A percentile compares a stretch with the other conserved stretches of the same genome.
Evolutionary conservation across 2,329 filamentous ascomycete genomes (phyloP).

Genomic region (Incumbomyces lentus): DNA sequence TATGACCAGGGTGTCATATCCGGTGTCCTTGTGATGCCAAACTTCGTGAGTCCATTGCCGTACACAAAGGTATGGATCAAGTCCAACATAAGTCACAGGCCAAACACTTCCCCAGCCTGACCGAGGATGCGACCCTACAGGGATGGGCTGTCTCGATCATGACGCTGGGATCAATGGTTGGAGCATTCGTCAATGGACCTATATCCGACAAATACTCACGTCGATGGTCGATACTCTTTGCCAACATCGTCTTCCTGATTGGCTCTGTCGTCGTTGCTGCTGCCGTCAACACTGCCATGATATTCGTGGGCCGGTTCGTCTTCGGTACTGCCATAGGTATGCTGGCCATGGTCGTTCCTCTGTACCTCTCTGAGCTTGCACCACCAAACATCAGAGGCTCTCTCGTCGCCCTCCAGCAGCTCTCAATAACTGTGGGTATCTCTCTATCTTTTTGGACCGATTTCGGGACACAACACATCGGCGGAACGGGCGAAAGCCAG

Average conservation of each 20-base stretch:
- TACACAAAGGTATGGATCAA: constrained; percentile 3
- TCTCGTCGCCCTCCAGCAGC: constrained; percentile 32
- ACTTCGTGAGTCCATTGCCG: constrained; percentile 16
- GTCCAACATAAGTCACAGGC: constrained; percentile 11
- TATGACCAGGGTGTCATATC: constrained; percentile 71
- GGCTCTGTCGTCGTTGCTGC: constrained; percentile 38
- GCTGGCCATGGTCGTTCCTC: constrained; percentile 25
- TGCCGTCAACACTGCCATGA: constrained; percentile 23
- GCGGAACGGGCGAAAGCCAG: constrained; percentile 42
- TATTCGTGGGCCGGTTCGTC: constrained; percentile 31
- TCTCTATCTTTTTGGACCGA: constrained; percentile 34
- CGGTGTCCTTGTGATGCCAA: constrained; percentile 44
- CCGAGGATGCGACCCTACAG: no score
- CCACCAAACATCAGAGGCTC: constrained; percentile 34
- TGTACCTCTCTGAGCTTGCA: constrained; percentile 19
- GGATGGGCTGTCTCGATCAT: no score
- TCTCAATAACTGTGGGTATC: constrained; percentile 36
- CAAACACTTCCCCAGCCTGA: constrained; percentile 22
- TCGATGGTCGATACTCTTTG: constrained; percentile 17
- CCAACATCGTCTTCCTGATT: constrained; percentile 23
- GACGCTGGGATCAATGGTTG: no score
- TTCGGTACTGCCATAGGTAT: constrained; percentile 33
- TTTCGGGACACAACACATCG: constrained; percentile 35
- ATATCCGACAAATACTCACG: no score
- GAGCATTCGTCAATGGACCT: no score